phyloP scores from a whole-genome alignment of 768 basidiomycete genomes.

The Trametes maxima region DNA sequence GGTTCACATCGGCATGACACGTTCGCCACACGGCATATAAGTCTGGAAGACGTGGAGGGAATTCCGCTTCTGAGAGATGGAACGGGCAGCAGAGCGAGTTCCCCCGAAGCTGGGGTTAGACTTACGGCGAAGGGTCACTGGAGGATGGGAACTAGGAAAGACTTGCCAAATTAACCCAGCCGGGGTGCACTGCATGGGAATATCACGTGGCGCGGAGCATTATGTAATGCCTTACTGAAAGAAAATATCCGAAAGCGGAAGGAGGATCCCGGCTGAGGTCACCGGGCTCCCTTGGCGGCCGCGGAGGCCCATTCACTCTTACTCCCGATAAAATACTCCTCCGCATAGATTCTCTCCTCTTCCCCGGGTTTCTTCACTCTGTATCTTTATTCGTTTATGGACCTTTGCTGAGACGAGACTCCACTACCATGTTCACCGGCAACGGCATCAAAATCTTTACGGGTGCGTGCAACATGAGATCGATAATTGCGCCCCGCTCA shows the following conservation, averaged over 20 bases:
- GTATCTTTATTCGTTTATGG: conserved; percentile 37
- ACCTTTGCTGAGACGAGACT: conserved; percentile 21
- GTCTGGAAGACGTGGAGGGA: not conserved
- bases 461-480: conserved; percentile 40
- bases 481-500: conserved; percentile 13
- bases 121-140: not conserved
- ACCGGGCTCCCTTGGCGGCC: not conserved
- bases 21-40: not conserved
- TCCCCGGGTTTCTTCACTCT: conserved; percentile 19
- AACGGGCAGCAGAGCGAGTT: not conserved
- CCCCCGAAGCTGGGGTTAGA: not conserved
- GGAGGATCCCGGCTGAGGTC: conserved; percentile 7
- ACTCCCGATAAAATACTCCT: conserved; percentile 16
- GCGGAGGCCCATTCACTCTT: conserved; percentile 7
- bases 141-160: conserved; percentile 12
- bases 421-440: conserved; percentile 51
- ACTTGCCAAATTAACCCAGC: conserved; percentile 7
- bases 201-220: not conserved
- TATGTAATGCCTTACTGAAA: not conserved
- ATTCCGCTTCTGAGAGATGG: conserved; percentile 4
- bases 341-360: conserved; percentile 13
- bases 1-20: conserved; percentile 1
- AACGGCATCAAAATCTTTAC: conserved; percentile 61
- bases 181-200: not conserved
- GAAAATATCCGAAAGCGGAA: conserved; percentile 12